Percentiles rank a stretch among this genome's conserved stretches.
Evolutionary conservation across 306 rosid species (phyloP).

Genomic region (Cajanus cajan): DNA sequence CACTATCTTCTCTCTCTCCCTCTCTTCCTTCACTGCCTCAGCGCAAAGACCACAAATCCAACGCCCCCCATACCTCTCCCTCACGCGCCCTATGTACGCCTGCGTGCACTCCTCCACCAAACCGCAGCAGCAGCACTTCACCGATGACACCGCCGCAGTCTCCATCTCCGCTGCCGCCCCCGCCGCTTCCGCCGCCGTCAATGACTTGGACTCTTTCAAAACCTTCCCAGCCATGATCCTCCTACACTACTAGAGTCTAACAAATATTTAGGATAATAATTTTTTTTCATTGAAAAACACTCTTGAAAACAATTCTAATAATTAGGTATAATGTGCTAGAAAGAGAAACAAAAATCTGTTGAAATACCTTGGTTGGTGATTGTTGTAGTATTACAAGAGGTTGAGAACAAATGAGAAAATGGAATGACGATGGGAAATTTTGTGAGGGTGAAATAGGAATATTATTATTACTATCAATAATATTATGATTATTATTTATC

Average conservation of each 20-base stretch:
- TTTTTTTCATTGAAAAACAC: no score
- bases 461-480: no score
- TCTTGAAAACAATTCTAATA: no score
- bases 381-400: not conserved
- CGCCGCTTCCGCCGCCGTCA: slow-evolving; percentile 8
- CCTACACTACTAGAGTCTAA: no score
- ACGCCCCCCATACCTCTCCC: slow-evolving; percentile 57
- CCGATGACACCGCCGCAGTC: slow-evolving; percentile 37
- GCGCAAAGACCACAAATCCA: slow-evolving; percentile 88
- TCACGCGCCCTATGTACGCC: slow-evolving; percentile 54
- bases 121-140: slow-evolving; percentile 72
- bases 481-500: no score
- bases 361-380: no score
- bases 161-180: slow-evolving; percentile 34
- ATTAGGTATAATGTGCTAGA: no score
- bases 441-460: not conserved
- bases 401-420: not conserved
- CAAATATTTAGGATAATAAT: no score
- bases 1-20: not conserved
- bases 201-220: slow-evolving; percentile 33
- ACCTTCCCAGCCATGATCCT: not conserved
- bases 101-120: slow-evolving; percentile 77
- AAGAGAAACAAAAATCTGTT: no score
- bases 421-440: no score
- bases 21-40: slow-evolving; percentile 76